A percentile compares a stretch with the other conserved stretches of the same genome.
Evolutionary conservation across 2,329 filamentous ascomycete genomes (phyloP).

Genomic region (Penicillium expansum): DNA sequence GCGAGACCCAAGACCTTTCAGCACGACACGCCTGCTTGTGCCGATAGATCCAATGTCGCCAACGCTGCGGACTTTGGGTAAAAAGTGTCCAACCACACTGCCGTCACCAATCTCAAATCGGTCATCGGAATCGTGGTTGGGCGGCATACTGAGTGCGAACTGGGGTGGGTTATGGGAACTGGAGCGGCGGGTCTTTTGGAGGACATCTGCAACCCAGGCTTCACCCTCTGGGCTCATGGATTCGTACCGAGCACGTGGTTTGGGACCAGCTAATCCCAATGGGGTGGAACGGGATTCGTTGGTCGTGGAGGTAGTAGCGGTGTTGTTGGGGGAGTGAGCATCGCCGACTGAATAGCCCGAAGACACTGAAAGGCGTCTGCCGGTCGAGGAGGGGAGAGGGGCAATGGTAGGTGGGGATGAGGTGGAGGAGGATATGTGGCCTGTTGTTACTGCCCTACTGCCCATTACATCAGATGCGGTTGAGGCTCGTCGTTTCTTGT

Average conservation of each 20-base stretch:
- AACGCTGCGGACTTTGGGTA: conserved; percentile 38
- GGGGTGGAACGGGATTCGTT: conserved; percentile 35
- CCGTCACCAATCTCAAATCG: conserved; percentile 4
- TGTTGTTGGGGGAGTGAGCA: conserved; percentile 25
- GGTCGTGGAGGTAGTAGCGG: conserved; percentile 10
- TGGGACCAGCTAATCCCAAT: conserved; percentile 47
- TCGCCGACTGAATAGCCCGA: conserved; percentile 38
- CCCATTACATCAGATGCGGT: conserved; percentile 32
- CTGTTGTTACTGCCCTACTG: conserved; percentile 28
- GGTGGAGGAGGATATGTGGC: conserved; percentile 31
- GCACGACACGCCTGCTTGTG: conserved; percentile 38
- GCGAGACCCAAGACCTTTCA: conserved; percentile 36
- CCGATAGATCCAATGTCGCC: conserved; percentile 40
- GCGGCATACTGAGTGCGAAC: conserved; percentile 21
- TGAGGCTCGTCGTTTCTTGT: conserved; percentile 39
- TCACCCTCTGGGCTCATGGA: conserved; percentile 47
- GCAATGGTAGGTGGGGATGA: conserved; percentile 22
- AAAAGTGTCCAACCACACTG: conserved; percentile 5
- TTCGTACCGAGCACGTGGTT: conserved; percentile 38
- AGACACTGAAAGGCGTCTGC: conserved; percentile 38
- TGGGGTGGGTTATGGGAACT: conserved; percentile 32
- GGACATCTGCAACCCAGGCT: conserved; percentile 48
- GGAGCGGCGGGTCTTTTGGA: conserved; percentile 44
- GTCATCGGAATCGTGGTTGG: conserved; percentile 17
- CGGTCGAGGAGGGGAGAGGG: conserved; percentile 19